Conservation (phyloP, 2,329 filamentous ascomycete genomes). For the Neofusicoccum sp. region DNA sequence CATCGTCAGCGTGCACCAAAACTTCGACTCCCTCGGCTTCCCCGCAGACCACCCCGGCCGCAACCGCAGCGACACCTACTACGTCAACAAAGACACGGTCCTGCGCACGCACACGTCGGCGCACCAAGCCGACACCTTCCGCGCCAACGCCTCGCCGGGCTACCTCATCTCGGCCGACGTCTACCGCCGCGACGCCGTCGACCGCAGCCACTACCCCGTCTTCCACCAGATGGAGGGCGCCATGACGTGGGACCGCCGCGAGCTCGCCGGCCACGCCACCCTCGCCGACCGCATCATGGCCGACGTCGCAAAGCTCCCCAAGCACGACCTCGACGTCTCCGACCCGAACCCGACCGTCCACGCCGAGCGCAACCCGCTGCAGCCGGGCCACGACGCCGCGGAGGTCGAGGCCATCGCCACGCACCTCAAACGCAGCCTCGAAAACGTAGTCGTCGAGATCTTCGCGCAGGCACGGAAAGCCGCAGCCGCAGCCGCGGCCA, state of each 20-base stretch:
- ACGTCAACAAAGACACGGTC: constrained; percentile 80
- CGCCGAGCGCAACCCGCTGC: constrained; percentile 77
- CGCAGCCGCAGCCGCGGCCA: constrained; percentile 48
- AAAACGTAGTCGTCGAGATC: constrained; percentile 85
- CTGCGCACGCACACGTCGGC: constrained; percentile 92
- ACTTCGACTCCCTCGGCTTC: constrained; percentile 97
- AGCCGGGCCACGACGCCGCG: constrained; percentile 67
- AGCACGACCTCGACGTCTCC: constrained; percentile 73
- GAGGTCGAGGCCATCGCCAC: constrained; percentile 80
- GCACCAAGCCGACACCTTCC: constrained; percentile 82
- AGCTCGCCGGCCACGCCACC: constrained; percentile 45
- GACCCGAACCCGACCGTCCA: constrained; percentile 80
- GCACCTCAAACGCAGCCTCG: constrained; percentile 85
- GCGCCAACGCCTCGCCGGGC: constrained; percentile 68
- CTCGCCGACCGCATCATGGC: constrained; percentile 59
- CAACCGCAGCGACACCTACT: constrained; percentile 89
- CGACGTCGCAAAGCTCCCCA: constrained; percentile 70
- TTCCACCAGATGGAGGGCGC: constrained; percentile 99
- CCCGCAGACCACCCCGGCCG: constrained; percentile 83
- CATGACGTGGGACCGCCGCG: constrained; percentile 75
- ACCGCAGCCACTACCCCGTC: constrained; percentile 90
- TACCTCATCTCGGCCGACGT: constrained; percentile 94
- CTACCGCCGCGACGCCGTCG: constrained; percentile 91
- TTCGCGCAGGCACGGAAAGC: constrained; percentile 73
- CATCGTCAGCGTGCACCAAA: constrained; percentile 79